These are phyloP conservation scores for Lipomyces starkeyi DNA, from an alignment of 805 yeast species.

Conservation along the genomic window DNA sequence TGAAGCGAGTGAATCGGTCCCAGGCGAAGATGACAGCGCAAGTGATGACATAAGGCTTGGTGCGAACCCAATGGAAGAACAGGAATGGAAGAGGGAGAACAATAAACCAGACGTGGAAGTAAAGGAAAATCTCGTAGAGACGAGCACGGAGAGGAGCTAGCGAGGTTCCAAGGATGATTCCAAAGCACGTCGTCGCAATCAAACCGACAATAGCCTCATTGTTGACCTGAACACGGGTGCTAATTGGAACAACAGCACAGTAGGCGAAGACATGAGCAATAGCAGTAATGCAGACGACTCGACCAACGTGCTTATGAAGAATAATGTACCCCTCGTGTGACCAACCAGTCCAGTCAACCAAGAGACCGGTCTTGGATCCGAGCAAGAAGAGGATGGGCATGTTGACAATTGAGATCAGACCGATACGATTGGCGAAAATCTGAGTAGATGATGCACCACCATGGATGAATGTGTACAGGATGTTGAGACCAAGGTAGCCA, in stretches of 20 bases:
- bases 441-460: constrained; percentile 38
- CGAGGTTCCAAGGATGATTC: constrained; percentile 35
- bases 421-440: constrained; percentile 38
- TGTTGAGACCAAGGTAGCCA: constrained; percentile 33
- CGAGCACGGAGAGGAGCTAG: constrained; percentile 35
- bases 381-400: constrained; percentile 39
- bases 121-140: constrained; percentile 35
- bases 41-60: constrained; percentile 37
- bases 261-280: constrained; percentile 37
- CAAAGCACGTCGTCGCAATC: constrained; percentile 38
- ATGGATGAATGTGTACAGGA: constrained; percentile 34
- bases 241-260: constrained; percentile 38
- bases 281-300: constrained; percentile 36
- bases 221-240: constrained; percentile 32
- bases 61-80: constrained; percentile 37
- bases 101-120: constrained; percentile 37
- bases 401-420: constrained; percentile 38
- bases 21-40: constrained; percentile 37
- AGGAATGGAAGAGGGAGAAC: constrained; percentile 38
- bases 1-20: constrained; percentile 36
- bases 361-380: constrained; percentile 38
- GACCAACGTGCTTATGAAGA: constrained; percentile 38
- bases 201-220: constrained; percentile 37
- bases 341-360: constrained; percentile 39
- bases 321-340: constrained; percentile 38